Evolutionary conservation across 768 basidiomycete species (phyloP), one percentile per base, ranked within the genome.

Genomic region (Kwoniella dejecticola): DNA sequence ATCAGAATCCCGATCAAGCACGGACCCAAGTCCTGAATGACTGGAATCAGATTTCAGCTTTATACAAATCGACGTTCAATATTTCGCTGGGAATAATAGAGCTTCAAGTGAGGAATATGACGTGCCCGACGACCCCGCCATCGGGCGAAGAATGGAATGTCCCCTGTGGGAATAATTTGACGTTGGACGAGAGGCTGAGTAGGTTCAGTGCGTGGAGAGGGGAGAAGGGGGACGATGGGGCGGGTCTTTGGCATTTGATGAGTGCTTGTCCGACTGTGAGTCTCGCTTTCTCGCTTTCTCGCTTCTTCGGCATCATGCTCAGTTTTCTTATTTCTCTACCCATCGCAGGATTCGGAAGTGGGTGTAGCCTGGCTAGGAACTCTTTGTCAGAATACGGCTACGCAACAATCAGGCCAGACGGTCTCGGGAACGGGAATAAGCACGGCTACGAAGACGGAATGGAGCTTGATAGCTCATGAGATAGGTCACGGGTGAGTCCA

Each of bases 301-400:
- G n/a, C 44, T 29, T 7, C 41, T 6, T 5, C 19, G 41, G 17
- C 41, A 13, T n/a, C n/a, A n/a, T n/a, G 33, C 33, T 36, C 7
- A 36, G 7, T 7, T 7, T 36, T 36, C 33, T 11, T 42, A 12
- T 42, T 19, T n/a, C 36, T 38, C 36, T 8, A 8, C 12, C 3
- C 24, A 27, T 46, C 13, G 15, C 38, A 68, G 67, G 70, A 72
- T 45, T 50, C 66, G 10, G 77, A 78, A 67, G 77, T 79, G 36
- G 91, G 91, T 21, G 90, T 93, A 48, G 91, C 91, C 3, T 92
- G 90, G 91, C 83, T 95, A 2, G 89, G 84, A 21, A 89, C 89
- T 19, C 74, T 93, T 79, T 89, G 80, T 71, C 82, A 86, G 60
- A 79, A 77, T 1, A 77, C 85, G 3, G 79, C 83, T 2, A 54